phyloP scores from a whole-genome alignment of 768 basidiomycete species.

The Russula foetens region DNA sequence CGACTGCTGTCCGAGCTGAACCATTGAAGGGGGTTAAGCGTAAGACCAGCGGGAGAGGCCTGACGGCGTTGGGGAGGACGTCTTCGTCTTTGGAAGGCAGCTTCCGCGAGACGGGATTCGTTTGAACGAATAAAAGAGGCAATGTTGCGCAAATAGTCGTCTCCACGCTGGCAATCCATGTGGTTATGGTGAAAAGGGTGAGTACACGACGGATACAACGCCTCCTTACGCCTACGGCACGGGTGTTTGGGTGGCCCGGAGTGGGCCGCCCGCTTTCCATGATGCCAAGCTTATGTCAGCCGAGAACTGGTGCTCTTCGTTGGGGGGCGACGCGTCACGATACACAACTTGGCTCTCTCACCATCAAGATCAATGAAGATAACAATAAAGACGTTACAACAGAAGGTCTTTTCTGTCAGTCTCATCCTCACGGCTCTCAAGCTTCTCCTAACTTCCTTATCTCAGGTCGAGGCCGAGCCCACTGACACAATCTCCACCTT shows the following conservation, averaged over 20 bases:
- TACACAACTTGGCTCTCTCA: background rate
- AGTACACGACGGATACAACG: slow-evolving; percentile 17
- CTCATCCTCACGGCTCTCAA: background rate
- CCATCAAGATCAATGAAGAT: slow-evolving; percentile 62
- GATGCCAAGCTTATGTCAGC: background rate
- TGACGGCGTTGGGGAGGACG: slow-evolving; percentile 29
- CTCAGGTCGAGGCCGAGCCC: slow-evolving; percentile 68
- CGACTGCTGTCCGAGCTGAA: slow-evolving; percentile 33
- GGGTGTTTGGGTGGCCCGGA: too few species aligned
- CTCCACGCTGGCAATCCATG: slow-evolving; percentile 56
- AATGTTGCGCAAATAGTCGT: slow-evolving; percentile 65
- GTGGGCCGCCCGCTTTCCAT: too few species aligned
- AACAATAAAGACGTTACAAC: slow-evolving; percentile 91
- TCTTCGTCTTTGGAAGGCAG: slow-evolving; percentile 43
- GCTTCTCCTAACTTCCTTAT: background rate
- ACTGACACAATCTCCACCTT: slow-evolving; percentile 67
- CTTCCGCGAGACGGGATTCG: slow-evolving; percentile 65
- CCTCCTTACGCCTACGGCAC: too few species aligned
- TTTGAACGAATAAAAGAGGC: slow-evolving; percentile 66
- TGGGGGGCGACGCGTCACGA: slow-evolving; percentile 1
- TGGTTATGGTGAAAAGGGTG: slow-evolving; percentile 25
- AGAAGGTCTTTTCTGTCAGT: slow-evolving; percentile 77
- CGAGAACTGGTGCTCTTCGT: too few species aligned
- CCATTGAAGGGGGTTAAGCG: slow-evolving; percentile 60
- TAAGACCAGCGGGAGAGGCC: slow-evolving; percentile 27